Evolutionary conservation across 345 rosid species (phyloP).

Genomic region (Aurinia saxatilis): DNA sequence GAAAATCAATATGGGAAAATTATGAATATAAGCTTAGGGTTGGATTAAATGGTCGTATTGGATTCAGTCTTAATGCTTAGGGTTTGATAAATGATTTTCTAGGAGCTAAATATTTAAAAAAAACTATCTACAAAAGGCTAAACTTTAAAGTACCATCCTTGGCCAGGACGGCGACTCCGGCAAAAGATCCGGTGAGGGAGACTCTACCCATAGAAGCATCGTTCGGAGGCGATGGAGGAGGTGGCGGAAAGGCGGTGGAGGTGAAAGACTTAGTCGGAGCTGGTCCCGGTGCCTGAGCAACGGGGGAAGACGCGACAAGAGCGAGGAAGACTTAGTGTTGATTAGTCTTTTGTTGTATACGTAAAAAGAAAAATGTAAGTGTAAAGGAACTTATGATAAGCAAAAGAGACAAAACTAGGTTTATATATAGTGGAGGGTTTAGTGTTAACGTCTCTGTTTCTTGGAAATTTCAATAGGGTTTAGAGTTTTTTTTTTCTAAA

Average conservation of each 20-base stretch:
- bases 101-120: too few species aligned
- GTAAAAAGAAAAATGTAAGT: background rate
- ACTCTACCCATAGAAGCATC: conserved; percentile 41
- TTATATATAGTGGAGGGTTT: conserved; percentile 15
- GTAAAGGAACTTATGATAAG: background rate
- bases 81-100: too few species aligned
- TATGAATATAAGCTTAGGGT: too few species aligned
- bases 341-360: too few species aligned
- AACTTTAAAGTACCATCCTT: too few species aligned
- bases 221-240: background rate
- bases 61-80: too few species aligned
- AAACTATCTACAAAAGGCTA: too few species aligned
- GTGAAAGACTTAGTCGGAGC: conserved; percentile 35
- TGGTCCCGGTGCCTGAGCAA: conserved; percentile 60
- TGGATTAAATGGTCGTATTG: too few species aligned
- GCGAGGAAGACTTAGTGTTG: conserved; percentile 39
- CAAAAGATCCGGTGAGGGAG: too few species aligned
- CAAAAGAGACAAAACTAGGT: background rate
- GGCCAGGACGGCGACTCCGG: conserved; percentile 24
- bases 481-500: too few species aligned
- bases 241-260: conserved; percentile 8
- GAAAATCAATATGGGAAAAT: too few species aligned
- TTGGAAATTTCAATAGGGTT: background rate
- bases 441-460: background rate
- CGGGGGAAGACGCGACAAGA: conserved; percentile 38